phyloP scores from a whole-genome alignment of 2,329 filamentous ascomycete genomes.

The Byssoonygena ceratinophila region DNA sequence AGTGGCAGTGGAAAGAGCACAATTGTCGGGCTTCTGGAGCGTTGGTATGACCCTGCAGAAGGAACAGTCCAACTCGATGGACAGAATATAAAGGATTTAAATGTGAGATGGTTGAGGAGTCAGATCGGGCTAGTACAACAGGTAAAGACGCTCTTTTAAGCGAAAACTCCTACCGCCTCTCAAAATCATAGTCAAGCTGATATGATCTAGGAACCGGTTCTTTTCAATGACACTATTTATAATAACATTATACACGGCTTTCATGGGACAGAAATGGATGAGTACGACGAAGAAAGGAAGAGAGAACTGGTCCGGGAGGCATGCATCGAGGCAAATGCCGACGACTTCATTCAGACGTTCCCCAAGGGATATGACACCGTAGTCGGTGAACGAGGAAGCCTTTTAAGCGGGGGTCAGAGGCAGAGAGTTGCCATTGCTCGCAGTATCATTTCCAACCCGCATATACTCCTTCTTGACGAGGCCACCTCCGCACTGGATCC shows the following conservation, averaged over 20 bases:
- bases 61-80: conserved; percentile 43
- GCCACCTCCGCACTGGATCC: conserved; percentile 79
- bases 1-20: conserved; percentile 51
- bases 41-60: conserved; percentile 48
- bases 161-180: neutral
- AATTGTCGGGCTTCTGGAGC: conserved; percentile 44
- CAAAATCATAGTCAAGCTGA: neutral
- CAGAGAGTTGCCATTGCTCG: conserved; percentile 81
- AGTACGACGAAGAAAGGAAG: conserved; percentile 52
- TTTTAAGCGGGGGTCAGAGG: conserved; percentile 80
- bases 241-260: conserved; percentile 71
- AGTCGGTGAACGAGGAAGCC: conserved; percentile 75
- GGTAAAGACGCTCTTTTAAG: conserved; percentile 7
- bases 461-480: conserved; percentile 76
- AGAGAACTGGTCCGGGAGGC: conserved; percentile 58
- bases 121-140: conserved; percentile 43
- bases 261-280: conserved; percentile 61
- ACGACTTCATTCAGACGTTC: conserved; percentile 66
- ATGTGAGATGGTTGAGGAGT: conserved; percentile 35
- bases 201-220: conserved; percentile 59
- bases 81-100: conserved; percentile 39
- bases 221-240: conserved; percentile 72
- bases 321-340: conserved; percentile 74
- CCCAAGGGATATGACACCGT: conserved; percentile 78
- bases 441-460: conserved; percentile 72